Evolutionary conservation across 352 stramenopile species (phyloP).

Genomic region (Pilasporangium apinafurcum): DNA sequence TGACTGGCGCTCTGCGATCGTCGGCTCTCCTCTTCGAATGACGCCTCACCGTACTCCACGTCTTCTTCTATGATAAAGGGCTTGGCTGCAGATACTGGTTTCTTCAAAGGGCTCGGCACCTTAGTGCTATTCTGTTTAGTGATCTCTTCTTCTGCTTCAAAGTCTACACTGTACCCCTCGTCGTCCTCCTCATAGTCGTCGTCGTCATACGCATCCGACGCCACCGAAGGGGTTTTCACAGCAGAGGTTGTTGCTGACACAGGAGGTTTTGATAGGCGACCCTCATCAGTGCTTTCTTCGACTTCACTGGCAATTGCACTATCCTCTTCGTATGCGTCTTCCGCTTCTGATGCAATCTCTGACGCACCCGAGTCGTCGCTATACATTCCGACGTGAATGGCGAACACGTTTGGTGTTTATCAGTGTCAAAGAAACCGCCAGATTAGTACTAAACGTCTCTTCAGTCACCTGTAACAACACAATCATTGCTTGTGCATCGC

Average conservation of each 20-base stretch:
- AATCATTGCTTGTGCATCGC: no score
- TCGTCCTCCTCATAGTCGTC: constrained; percentile 41
- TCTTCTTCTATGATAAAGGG: constrained; percentile 17
- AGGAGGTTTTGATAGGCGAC: background rate
- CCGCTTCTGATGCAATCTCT: constrained; percentile 54
- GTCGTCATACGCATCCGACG: constrained; percentile 14
- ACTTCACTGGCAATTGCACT: constrained; percentile 48
- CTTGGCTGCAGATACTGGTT: no score
- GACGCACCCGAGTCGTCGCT: constrained; percentile 68
- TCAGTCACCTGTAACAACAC: background rate
- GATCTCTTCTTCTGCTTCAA: constrained; percentile 32
- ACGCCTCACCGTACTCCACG: constrained; percentile 50
- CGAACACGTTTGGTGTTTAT: no score
- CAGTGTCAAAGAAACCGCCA: no score
- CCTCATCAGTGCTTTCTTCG: constrained; percentile 27
- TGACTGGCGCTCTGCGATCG: constrained; percentile 24
- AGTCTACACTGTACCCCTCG: constrained; percentile 64
- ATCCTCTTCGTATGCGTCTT: constrained; percentile 23
- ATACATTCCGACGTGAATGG: constrained; percentile 37
- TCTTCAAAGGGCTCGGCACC: background rate
- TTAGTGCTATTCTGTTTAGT: background rate
- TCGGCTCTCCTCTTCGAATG: constrained; percentile 70
- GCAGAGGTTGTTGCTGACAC: constrained; percentile 7
- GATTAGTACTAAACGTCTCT: no score
- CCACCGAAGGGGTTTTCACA: constrained; percentile 4